Percentiles rank a stretch among this genome's conserved stretches.
phyloP scores from a whole-genome alignment of 805 yeast genomes.

The Starmerella davenportii region DNA sequence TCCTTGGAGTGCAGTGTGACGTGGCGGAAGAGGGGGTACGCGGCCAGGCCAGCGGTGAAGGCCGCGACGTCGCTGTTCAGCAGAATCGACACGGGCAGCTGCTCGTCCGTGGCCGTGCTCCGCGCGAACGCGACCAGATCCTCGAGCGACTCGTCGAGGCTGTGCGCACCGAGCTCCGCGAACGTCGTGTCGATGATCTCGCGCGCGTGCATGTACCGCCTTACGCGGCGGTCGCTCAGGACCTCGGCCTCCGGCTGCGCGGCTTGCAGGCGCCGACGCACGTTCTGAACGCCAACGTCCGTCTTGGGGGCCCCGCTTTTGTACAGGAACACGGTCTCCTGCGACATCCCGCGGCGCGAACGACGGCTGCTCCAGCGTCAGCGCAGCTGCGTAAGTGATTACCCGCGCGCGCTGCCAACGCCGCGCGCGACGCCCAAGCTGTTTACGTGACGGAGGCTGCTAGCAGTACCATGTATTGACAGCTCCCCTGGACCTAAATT shows the following conservation, averaged over 20 bases:
- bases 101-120: not conserved
- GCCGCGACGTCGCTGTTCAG: slow-evolving; percentile 5
- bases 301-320: slow-evolving; percentile 5
- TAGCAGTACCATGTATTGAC: no score
- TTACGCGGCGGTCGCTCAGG: not conserved
- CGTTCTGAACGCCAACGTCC: not conserved
- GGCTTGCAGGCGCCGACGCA: slow-evolving; percentile 3
- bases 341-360: not conserved
- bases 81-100: slow-evolving; percentile 4
- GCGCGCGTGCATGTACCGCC: slow-evolving; percentile 3
- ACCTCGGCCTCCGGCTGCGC: not conserved
- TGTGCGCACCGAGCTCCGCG: not conserved
- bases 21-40: slow-evolving; percentile 5
- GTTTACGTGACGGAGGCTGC: no score
- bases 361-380: not conserved
- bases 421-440: no score
- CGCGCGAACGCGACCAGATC: slow-evolving; percentile 2
- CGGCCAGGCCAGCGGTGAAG: not conserved
- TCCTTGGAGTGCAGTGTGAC: slow-evolving; percentile 23
- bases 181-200: not conserved
- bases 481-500: no score
- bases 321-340: slow-evolving; percentile 8
- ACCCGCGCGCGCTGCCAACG: no score
- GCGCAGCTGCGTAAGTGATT: not conserved
- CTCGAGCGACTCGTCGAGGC: not conserved